Evolutionary conservation across 768 basidiomycete species (phyloP).

Genomic region (Ephemerocybe angulata): DNA sequence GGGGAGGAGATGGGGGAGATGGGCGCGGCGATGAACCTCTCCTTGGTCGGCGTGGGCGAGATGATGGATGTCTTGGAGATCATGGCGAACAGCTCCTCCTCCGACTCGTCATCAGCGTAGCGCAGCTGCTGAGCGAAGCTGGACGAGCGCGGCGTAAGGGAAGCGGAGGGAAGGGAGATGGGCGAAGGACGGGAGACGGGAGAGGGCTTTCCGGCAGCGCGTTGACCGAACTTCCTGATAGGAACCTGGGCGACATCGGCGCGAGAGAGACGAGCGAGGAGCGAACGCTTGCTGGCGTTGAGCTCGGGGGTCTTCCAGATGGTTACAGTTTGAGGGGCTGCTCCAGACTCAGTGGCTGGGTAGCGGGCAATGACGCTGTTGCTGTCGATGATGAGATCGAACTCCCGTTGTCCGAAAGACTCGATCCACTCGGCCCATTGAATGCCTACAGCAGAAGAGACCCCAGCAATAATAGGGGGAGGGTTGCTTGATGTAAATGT

Average conservation of each 20-base stretch:
- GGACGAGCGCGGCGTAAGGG: slow-evolving; percentile 19
- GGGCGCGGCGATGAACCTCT: slow-evolving; percentile 21
- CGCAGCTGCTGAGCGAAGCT: slow-evolving; percentile 34
- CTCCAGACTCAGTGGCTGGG: slow-evolving; percentile 16
- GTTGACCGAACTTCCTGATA: slow-evolving; percentile 26
- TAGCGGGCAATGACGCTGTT: slow-evolving; percentile 26
- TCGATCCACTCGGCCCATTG: slow-evolving; percentile 36
- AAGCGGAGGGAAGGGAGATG: slow-evolving; percentile 16
- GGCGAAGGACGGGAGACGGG: slow-evolving; percentile 13
- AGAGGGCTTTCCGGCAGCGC: slow-evolving; percentile 15
- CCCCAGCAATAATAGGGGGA: slow-evolving; percentile 33
- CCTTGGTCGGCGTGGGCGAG: slow-evolving; percentile 34
- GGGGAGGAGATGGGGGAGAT: slow-evolving; percentile 22
- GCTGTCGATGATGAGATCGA: slow-evolving; percentile 32
- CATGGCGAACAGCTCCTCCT: slow-evolving; percentile 35
- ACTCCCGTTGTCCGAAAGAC: slow-evolving; percentile 30
- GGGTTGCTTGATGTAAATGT: slow-evolving; percentile 27
- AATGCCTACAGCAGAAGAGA: slow-evolving; percentile 31
- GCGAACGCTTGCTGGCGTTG: slow-evolving; percentile 15
- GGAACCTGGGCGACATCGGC: slow-evolving; percentile 20
- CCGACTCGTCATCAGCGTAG: slow-evolving; percentile 27
- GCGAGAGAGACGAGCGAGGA: slow-evolving; percentile 14
- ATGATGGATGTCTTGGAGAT: slow-evolving; percentile 29
- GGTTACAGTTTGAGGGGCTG: slow-evolving; percentile 19
- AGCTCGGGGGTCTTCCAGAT: slow-evolving; percentile 26